Conservation (phyloP, 495 filamentous ascomycete genomes). For the Daldinia grandis region DNA sequence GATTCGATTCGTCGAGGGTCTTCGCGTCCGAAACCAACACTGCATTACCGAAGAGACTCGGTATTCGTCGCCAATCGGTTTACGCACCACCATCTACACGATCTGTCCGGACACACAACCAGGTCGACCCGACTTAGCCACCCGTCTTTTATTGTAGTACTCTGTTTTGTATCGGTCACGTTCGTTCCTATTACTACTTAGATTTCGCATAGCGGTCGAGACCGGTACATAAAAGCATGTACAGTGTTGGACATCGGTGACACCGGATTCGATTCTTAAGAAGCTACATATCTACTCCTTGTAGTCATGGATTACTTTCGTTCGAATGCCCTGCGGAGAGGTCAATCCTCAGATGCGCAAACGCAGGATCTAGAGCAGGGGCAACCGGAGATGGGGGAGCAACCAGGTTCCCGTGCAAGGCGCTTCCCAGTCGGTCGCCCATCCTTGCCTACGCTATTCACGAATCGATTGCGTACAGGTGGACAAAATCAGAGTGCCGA, state of each 20-base stretch:
- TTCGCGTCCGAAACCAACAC: conserved; percentile 21
- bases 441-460: conserved; percentile 46
- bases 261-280: conserved; percentile 32
- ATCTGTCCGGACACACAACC: conserved; percentile 16
- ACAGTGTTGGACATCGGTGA: conserved; percentile 23
- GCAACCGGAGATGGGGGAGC: conserved; percentile 44
- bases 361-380: conserved; percentile 31
- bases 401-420: conserved; percentile 17
- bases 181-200: neutral
- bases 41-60: conserved; percentile 11
- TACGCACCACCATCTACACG: conserved; percentile 1
- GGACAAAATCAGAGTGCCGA: conserved; percentile 44
- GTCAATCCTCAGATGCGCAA: conserved; percentile 22
- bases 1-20: conserved; percentile 31
- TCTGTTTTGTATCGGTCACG: neutral
- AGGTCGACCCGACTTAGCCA: conserved; percentile 14
- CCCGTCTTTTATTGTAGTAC: conserved; percentile 13
- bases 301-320: conserved; percentile 41
- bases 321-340: conserved; percentile 25
- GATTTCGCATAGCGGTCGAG: neutral
- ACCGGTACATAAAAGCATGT: conserved; percentile 27
- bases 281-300: conserved; percentile 10
- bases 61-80: conserved; percentile 18
- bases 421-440: conserved; percentile 41
- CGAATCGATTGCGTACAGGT: conserved; percentile 39